These are phyloP conservation scores for Suhomyces emberorum DNA, from an alignment of 805 yeast species.

Conservation along the genomic window DNA sequence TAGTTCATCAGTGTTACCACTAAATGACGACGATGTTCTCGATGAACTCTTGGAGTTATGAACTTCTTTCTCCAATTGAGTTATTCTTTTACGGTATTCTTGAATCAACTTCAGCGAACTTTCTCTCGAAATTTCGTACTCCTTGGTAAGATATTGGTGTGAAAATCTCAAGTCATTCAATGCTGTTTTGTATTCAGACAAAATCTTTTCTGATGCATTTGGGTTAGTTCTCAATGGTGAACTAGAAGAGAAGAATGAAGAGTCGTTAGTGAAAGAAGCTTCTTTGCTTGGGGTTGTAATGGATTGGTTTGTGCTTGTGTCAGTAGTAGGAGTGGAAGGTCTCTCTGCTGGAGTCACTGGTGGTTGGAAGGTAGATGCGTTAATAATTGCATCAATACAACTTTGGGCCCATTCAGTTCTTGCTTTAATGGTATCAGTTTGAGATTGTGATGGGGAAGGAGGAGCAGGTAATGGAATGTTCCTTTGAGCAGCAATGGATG, in stretches of 20 bases:
- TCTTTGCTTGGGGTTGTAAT: slow-evolving; percentile 9
- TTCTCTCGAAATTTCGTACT: slow-evolving; percentile 62
- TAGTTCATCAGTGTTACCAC: slow-evolving; percentile 5
- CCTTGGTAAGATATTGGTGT: slow-evolving; percentile 64
- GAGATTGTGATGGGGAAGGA: slow-evolving; percentile 14
- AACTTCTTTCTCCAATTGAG: slow-evolving; percentile 47
- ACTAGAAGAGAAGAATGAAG: slow-evolving; percentile 23
- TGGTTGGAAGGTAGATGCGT: neutral
- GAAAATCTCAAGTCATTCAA: slow-evolving; percentile 68
- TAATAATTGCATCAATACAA: slow-evolving; percentile 37
- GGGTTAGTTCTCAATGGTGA: slow-evolving; percentile 1
- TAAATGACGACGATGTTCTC: neutral
- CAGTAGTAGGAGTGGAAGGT: slow-evolving; percentile 1
- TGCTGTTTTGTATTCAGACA: slow-evolving; percentile 51
- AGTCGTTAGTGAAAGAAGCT: slow-evolving; percentile 23
- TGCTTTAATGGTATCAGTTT: slow-evolving; percentile 19
- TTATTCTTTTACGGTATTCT: slow-evolving; percentile 49
- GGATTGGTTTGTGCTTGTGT: neutral
- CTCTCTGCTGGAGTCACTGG: neutral
- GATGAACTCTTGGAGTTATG: neutral
- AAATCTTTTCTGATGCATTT: slow-evolving; percentile 15
- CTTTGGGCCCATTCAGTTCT: slow-evolving; percentile 35
- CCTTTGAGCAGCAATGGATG: slow-evolving; percentile 44
- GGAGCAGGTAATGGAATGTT: slow-evolving; percentile 39
- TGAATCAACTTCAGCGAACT: slow-evolving; percentile 52